Percentiles rank a stretch among this genome's conserved stretches.
phyloP scores from a whole-genome alignment of 78 protist genomes.

The Paulinella micropora region DNA sequence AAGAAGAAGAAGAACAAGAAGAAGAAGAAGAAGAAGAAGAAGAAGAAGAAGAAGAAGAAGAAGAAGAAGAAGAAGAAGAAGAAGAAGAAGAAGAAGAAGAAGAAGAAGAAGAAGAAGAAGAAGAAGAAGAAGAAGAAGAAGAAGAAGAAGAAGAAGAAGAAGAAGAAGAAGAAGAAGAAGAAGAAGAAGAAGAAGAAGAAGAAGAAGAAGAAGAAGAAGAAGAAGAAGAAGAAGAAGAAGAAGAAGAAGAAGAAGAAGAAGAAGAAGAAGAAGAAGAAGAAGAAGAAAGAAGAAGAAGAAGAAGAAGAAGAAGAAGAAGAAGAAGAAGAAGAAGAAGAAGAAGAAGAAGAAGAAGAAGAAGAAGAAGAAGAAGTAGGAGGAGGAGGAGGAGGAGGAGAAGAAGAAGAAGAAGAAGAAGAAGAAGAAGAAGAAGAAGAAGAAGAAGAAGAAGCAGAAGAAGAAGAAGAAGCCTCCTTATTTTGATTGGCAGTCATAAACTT shows the following conservation, averaged over 20 bases:
- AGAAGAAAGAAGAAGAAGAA: not conserved
- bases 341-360: no score
- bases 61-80: slow-evolving; percentile 15
- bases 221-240: slow-evolving; percentile 6
- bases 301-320: not conserved
- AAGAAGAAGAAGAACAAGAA: not conserved
- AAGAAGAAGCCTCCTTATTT: no score
- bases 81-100: slow-evolving; percentile 11
- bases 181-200: not conserved
- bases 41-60: slow-evolving; percentile 7
- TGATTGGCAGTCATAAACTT: no score
- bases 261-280: not conserved
- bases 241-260: not conserved
- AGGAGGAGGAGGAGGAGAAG: no score
- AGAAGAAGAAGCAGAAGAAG: no score
- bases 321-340: not conserved
- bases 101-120: not conserved
- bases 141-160: not conserved
- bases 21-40: not conserved
- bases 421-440: not conserved
- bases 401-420: slow-evolving; percentile 18
- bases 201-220: slow-evolving; percentile 5
- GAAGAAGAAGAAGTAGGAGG: no score
- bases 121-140: not conserved
- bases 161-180: not conserved